phyloP scores from a whole-genome alignment of 2,329 filamentous ascomycete genomes.

The Aspergillus awamori region DNA sequence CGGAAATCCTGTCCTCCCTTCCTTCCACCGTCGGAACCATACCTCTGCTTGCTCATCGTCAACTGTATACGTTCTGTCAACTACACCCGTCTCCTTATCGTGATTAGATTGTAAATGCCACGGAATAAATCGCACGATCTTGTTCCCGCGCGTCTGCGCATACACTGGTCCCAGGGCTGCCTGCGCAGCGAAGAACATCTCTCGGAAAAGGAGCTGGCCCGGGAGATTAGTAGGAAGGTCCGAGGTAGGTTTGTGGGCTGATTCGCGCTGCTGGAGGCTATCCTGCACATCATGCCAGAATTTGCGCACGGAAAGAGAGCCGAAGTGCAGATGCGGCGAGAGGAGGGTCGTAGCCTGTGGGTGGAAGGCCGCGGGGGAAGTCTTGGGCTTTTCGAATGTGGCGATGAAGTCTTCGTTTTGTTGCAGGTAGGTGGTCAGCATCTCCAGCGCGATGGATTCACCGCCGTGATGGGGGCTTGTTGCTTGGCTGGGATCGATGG shows the following conservation, averaged over 20 bases:
- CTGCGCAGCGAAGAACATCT: constrained; percentile 83
- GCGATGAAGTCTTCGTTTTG: constrained; percentile 67
- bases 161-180: constrained; percentile 67
- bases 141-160: constrained; percentile 66
- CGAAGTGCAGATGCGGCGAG: constrained; percentile 75
- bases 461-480: constrained; percentile 71
- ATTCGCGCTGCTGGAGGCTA: constrained; percentile 60
- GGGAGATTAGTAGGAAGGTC: constrained; percentile 68
- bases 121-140: constrained; percentile 71
- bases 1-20: constrained; percentile 72
- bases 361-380: constrained; percentile 72
- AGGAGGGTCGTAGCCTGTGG: constrained; percentile 74
- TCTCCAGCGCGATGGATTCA: constrained; percentile 65
- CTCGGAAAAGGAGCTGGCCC: constrained; percentile 74
- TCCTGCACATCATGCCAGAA: constrained; percentile 74
- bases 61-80: constrained; percentile 52
- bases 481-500: constrained; percentile 58
- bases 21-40: constrained; percentile 70
- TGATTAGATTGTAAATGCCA: constrained; percentile 72
- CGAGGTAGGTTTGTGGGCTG: constrained; percentile 57
- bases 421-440: constrained; percentile 61
- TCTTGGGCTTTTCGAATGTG: constrained; percentile 75
- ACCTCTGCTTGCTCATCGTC: constrained; percentile 64
- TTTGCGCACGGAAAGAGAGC: constrained; percentile 67
- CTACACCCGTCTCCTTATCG: constrained; percentile 46